Evolutionary conservation across 192 early-diverging fungal species (phyloP).

Genomic region (Linnemannia elongata): DNA sequence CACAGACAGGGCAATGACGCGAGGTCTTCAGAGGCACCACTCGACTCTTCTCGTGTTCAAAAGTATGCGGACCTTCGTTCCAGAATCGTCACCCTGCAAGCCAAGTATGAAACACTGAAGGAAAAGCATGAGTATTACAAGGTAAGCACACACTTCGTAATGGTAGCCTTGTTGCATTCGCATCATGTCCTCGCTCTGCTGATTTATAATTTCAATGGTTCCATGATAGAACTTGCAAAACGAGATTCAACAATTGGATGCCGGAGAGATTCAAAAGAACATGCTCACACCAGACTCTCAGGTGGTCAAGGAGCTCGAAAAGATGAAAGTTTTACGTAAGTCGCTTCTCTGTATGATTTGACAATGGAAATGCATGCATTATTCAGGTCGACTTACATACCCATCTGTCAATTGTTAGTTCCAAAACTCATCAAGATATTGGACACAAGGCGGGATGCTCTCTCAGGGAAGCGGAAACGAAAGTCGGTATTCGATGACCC

Average conservation of each 20-base stretch:
- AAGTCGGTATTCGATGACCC: background rate
- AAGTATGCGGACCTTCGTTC: constrained; percentile 40
- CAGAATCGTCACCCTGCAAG: constrained; percentile 32
- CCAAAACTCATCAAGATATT: constrained; percentile 30
- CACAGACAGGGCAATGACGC: constrained; percentile 17
- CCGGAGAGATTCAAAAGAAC: constrained; percentile 38
- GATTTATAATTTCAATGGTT: background rate
- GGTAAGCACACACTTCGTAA: constrained; percentile 4
- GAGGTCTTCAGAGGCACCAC: background rate
- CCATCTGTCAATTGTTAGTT: constrained; percentile 9
- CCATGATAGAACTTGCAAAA: constrained; percentile 22
- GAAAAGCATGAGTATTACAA: constrained; percentile 50
- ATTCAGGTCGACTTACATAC: background rate
- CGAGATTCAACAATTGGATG: constrained; percentile 31
- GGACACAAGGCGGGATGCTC: constrained; percentile 11
- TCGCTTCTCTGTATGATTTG: background rate
- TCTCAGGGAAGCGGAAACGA: constrained; percentile 22
- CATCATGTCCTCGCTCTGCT: background rate
- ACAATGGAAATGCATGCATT: background rate
- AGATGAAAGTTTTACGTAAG: constrained; percentile 40
- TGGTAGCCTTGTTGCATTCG: background rate
- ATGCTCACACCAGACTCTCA: constrained; percentile 29
- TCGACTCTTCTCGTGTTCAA: constrained; percentile 13
- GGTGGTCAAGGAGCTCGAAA: constrained; percentile 28
- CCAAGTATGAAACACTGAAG: constrained; percentile 20